A percentile compares a stretch with the other conserved stretches of the same genome.
phyloP scores from a whole-genome alignment of 2,329 filamentous ascomycete genomes.

The Paradendryphiella salina region DNA sequence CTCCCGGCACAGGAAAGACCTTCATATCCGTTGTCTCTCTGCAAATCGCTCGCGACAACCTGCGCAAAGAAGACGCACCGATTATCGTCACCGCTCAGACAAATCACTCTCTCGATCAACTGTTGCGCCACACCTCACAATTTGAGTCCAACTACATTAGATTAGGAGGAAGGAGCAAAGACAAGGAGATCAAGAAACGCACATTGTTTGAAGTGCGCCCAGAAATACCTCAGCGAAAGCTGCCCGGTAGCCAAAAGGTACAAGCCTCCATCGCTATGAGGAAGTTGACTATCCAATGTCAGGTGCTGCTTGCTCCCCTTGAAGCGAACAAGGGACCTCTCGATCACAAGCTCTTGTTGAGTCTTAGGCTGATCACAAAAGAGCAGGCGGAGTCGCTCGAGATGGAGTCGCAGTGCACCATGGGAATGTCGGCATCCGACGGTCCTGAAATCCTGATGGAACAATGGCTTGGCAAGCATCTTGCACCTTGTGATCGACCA shows the following conservation, averaged over 20 bases:
- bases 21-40: conserved; percentile 76
- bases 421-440: conserved; percentile 39
- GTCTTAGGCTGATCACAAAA: conserved; percentile 62
- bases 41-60: conserved; percentile 65
- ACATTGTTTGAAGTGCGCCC: conserved; percentile 66
- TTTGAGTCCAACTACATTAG: conserved; percentile 68
- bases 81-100: conserved; percentile 83
- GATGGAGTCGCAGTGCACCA: conserved; percentile 52
- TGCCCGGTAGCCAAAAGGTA: conserved; percentile 46
- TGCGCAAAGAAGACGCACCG: conserved; percentile 60
- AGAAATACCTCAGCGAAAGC: conserved; percentile 23
- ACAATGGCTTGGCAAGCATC: conserved; percentile 61
- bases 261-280: conserved; percentile 51
- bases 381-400: conserved; percentile 66
- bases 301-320: conserved; percentile 33
- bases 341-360: conserved; percentile 52
- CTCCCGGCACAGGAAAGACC: conserved; percentile 80
- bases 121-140: conserved; percentile 65
- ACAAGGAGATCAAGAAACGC: conserved; percentile 64
- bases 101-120: conserved; percentile 86
- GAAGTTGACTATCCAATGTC: conserved; percentile 29
- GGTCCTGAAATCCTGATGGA: conserved; percentile 49
- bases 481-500: conserved; percentile 51
- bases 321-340: conserved; percentile 26
- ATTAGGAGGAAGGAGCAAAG: conserved; percentile 70